Conservation (phyloP, 768 basidiomycete species). For the Rhodotorula diobovata region DNA sequence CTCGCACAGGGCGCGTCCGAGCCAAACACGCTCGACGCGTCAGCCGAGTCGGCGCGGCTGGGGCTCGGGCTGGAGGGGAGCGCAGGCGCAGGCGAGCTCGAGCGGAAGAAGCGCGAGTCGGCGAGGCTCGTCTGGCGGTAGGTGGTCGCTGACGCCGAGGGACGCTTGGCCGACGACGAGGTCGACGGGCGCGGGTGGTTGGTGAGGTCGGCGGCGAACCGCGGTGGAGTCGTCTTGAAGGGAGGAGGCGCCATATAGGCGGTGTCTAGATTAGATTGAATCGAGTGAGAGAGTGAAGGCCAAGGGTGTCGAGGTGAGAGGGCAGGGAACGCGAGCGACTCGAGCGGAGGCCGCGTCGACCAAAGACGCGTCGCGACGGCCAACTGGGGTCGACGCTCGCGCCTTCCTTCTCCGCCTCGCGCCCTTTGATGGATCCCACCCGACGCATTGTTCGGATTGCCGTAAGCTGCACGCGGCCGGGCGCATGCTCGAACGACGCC, state of each 20-base stretch:
- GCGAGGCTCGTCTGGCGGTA: constrained; percentile 11
- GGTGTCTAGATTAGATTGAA: background rate
- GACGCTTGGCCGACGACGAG: background rate
- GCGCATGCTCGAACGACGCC: too few species aligned
- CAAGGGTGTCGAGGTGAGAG: too few species aligned
- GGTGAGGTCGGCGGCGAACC: constrained; percentile 30
- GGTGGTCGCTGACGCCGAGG: background rate
- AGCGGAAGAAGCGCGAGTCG: background rate
- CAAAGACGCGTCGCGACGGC: too few species aligned
- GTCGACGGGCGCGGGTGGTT: constrained; percentile 9
- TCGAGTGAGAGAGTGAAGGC: background rate
- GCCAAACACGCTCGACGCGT: background rate
- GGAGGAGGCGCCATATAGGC: background rate
- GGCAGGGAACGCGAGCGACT: too few species aligned
- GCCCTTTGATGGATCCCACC: too few species aligned
- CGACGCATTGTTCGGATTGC: too few species aligned
- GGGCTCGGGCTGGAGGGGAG: background rate
- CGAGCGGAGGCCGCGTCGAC: too few species aligned
- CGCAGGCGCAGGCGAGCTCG: background rate
- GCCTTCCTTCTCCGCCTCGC: too few species aligned
- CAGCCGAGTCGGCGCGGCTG: background rate
- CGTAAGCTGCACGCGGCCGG: too few species aligned
- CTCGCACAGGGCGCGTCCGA: background rate
- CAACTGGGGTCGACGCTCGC: too few species aligned
- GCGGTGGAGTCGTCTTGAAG: background rate